Evolutionary conservation across 768 basidiomycete species (phyloP).

Genomic region (Hypholoma fasciculare): DNA sequence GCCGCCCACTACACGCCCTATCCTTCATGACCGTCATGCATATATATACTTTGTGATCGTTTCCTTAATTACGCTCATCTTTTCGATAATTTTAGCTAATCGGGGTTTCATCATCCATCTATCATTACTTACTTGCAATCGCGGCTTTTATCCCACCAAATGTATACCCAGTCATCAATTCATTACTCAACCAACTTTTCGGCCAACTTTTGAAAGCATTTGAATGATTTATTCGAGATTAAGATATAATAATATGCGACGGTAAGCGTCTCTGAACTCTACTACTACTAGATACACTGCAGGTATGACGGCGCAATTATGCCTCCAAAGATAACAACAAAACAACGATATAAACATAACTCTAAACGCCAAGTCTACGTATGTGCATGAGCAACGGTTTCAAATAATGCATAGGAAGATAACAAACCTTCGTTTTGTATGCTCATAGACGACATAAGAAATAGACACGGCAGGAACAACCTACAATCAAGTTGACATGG

Average conservation of each 20-base stretch:
- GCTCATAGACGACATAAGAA: slow-evolving; percentile 93
- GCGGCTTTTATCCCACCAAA: slow-evolving; percentile 5
- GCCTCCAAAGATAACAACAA: slow-evolving; percentile 17
- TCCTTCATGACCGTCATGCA: slow-evolving; percentile 21
- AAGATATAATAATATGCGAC: slow-evolving; percentile 12
- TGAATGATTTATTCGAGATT: slow-evolving; percentile 1
- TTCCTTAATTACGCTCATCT: slow-evolving; percentile 7
- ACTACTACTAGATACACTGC: slow-evolving; percentile 24
- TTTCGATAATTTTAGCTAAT: slow-evolving; percentile 7
- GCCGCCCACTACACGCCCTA: slow-evolving; percentile 6
- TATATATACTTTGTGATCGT: slow-evolving; percentile 4
- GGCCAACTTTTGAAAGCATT: no score
- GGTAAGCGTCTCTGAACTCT: slow-evolving; percentile 6
- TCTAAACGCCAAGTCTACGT: slow-evolving; percentile 57
- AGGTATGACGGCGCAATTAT: slow-evolving; percentile 10
- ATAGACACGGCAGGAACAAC: slow-evolving; percentile 97
- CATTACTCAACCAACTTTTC: slow-evolving; percentile 3
- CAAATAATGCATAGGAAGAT: not conserved
- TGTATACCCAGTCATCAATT: slow-evolving; percentile 7
- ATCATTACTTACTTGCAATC: slow-evolving; percentile 8
- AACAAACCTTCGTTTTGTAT: slow-evolving; percentile 74
- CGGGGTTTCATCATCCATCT: slow-evolving; percentile 5
- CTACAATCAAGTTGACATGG: slow-evolving; percentile 33
- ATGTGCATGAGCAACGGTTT: not conserved
- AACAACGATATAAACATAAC: slow-evolving; percentile 14